These are phyloP conservation scores for Ligustrum vulgare DNA, from an alignment of 257 asterid genomes.

Conservation along the genomic window DNA sequence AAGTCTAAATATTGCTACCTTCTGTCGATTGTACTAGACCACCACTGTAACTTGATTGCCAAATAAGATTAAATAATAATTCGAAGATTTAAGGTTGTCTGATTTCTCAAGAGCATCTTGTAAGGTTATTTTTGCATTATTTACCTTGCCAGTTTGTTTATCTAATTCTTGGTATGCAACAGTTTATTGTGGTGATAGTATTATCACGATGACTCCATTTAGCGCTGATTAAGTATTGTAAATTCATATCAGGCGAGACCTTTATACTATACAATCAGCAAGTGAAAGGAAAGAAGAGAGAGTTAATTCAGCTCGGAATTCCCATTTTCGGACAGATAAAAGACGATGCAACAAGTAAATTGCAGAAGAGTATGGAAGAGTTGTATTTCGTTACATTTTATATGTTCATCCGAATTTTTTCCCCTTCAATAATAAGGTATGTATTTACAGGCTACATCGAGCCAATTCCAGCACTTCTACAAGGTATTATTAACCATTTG, in stretches of 20 bases:
- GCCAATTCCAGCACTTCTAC: constrained; percentile 85
- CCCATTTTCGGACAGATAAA: constrained; percentile 79
- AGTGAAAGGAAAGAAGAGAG: constrained; percentile 87
- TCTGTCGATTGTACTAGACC: constrained; percentile 25
- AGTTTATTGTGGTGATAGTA: not conserved
- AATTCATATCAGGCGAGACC: constrained; percentile 75
- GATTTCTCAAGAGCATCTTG: not conserved
- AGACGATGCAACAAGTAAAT: constrained; percentile 48
- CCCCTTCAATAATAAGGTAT: not conserved
- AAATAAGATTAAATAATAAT: constrained; percentile 8
- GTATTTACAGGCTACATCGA: constrained; percentile 59
- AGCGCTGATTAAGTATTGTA: constrained; percentile 19
- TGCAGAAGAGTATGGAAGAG: constrained; percentile 54
- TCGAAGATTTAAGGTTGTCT: constrained; percentile 4
- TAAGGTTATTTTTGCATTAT: not conserved
- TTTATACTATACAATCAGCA: constrained; percentile 88
- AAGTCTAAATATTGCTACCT: constrained; percentile 28
- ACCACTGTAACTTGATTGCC: constrained; percentile 17
- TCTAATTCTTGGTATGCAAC: not conserved
- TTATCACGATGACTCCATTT: not conserved
- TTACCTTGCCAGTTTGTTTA: not conserved
- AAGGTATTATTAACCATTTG: constrained; percentile 71
- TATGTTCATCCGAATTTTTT: not conserved
- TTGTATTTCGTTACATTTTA: not conserved
- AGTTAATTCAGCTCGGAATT: constrained; percentile 89